A percentile compares a stretch with the other conserved stretches of the same genome.
Evolutionary conservation across 805 yeast genomes (phyloP).

Genomic region (Pichia californica): DNA sequence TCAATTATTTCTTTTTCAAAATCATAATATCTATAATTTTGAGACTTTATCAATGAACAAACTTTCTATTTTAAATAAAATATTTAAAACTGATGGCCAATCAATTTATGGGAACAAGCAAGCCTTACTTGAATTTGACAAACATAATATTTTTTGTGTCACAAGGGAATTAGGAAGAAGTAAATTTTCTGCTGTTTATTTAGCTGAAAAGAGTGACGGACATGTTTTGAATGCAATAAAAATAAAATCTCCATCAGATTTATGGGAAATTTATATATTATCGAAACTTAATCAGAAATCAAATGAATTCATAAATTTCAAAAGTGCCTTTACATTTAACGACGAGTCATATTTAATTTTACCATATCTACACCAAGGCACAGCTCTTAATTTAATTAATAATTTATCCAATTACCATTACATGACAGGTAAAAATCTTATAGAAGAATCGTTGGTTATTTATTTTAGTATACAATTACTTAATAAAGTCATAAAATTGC

Average conservation of each 20-base stretch:
- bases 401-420: constrained; percentile 20
- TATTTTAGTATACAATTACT: constrained; percentile 62
- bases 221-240: constrained; percentile 61
- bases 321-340: constrained; percentile 45
- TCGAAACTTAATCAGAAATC: constrained; percentile 44
- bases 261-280: constrained; percentile 80
- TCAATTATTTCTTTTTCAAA: constrained; percentile 3
- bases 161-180: constrained; percentile 65
- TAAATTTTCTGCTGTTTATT: constrained; percentile 72
- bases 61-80: constrained; percentile 12
- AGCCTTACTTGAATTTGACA: constrained; percentile 38
- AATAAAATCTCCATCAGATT: constrained; percentile 58
- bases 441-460: constrained; percentile 57
- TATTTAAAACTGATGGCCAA: constrained; percentile 16
- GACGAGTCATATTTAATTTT: constrained; percentile 68
- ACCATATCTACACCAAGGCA: constrained; percentile 65
- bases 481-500: constrained; percentile 54
- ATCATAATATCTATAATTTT: constrained; percentile 26
- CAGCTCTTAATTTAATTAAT: constrained; percentile 63
- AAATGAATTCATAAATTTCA: constrained; percentile 34
- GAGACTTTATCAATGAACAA: constrained; percentile 11
- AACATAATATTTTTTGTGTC: constrained; percentile 39
- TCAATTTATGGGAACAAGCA: constrained; percentile 28
- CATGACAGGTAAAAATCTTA: constrained; percentile 26
- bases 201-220: constrained; percentile 58